Conservation (phyloP, 352 stramenopile species). For the Aphanomyces invadans region DNA sequence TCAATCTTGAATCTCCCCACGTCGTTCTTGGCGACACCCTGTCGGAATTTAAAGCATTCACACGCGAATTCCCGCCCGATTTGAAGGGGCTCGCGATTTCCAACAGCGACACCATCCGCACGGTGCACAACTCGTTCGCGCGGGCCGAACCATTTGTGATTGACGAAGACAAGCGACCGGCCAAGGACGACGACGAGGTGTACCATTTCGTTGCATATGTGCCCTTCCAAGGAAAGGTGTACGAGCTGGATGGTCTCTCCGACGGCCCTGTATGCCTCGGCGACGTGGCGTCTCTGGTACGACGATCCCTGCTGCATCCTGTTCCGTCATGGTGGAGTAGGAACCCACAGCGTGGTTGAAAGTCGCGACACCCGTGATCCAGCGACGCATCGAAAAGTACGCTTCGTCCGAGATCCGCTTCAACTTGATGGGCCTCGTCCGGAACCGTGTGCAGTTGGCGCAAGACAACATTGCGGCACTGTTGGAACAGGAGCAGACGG, state of each 20-base stretch:
- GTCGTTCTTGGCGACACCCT: conserved; percentile 60
- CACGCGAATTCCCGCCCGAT: conserved; percentile 61
- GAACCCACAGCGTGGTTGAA: conserved; percentile 70
- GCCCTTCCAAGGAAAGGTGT: conserved; percentile 81
- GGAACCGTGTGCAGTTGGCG: conserved; percentile 62
- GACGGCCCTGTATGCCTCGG: conserved; percentile 86
- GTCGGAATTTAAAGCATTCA: conserved; percentile 75
- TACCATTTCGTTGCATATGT: conserved; percentile 98
- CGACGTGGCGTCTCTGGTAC: conserved; percentile 30
- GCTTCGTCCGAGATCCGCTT: conserved; percentile 91
- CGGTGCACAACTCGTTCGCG: conserved; percentile 79
- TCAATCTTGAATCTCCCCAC: conserved; percentile 71
- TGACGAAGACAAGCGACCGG: conserved; percentile 48
- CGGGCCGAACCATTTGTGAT: conserved; percentile 73
- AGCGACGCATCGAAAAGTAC: conserved; percentile 90
- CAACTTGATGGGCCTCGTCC: conserved; percentile 92
- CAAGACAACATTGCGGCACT: conserved; percentile 40
- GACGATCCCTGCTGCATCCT: not conserved
- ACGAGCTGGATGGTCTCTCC: conserved; percentile 93
- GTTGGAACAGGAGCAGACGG: conserved; percentile 30
- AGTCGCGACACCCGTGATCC: conserved; percentile 87
- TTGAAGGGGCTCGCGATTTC: conserved; percentile 81
- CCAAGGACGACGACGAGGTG: conserved; percentile 86
- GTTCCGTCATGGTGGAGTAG: not conserved
- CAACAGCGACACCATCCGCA: conserved; percentile 79